Evolutionary conservation across 1,139 yeast species (phyloP).

Genomic region (Kluyveromyces marxianus): DNA sequence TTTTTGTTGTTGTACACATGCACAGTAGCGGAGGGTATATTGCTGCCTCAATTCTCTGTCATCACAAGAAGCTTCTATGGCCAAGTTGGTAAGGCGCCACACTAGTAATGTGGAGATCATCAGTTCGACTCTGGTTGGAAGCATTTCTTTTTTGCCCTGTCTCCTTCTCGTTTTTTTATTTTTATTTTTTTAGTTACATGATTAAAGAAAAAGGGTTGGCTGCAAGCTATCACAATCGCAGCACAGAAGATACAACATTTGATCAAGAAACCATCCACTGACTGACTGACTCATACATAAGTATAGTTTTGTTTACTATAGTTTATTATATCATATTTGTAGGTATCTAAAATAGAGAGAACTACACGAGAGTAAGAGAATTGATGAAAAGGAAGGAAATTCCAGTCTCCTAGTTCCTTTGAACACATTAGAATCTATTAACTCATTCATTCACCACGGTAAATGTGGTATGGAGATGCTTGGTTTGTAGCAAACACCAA

Average conservation of each 20-base stretch:
- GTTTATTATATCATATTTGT: too few relatives aligned
- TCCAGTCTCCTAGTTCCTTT: too few relatives aligned
- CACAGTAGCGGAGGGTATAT: background rate
- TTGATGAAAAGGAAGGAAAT: too few relatives aligned
- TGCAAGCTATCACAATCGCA: too few relatives aligned
- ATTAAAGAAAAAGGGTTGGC: background rate
- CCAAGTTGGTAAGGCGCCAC: conserved; percentile 26
- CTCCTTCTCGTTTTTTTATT: too few relatives aligned
- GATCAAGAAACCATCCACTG: too few relatives aligned
- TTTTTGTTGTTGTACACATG: too few relatives aligned
- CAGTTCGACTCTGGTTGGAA: conserved; percentile 22
- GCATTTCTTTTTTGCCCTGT: conserved; percentile 9
- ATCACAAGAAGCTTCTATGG: conserved; percentile 17
- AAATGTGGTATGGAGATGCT: conserved; percentile 61
- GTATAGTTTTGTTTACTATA: too few relatives aligned
- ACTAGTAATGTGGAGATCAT: conserved; percentile 23
- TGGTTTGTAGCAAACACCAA: conserved; percentile 73
- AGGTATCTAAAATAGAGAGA: too few relatives aligned
- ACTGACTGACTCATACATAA: too few relatives aligned
- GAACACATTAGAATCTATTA: background rate
- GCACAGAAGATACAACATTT: too few relatives aligned
- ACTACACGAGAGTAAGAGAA: too few relatives aligned
- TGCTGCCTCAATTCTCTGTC: background rate
- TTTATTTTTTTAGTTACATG: background rate
- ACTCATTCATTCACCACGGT: conserved; percentile 21